Base-by-base conservation (phyloP, 495 filamentous ascomycete genomes). In the Patellaria atrata region DNA sequence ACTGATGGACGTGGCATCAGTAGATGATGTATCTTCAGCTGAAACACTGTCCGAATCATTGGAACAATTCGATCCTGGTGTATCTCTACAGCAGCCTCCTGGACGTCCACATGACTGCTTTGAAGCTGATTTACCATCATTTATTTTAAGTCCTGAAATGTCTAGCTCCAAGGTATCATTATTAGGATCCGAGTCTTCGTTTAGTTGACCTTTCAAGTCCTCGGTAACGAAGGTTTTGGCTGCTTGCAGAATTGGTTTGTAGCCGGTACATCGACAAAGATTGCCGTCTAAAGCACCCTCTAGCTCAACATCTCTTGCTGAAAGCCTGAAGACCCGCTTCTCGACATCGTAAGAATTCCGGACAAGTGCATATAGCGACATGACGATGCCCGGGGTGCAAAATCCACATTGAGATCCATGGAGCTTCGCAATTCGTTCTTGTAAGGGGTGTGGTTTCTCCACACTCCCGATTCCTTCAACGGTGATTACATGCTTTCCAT, bases 181-280 rank as follows among this genome's bases (percentile, higher is more conserved):
- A 13, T 1, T 5, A 5, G 14, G 33, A 12, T 33, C 29, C 6
- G 4, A 20, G 20, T 33, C 45, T 21, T 54, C 45, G 2, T 30
- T 33, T 23, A 62, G 39, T 9, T 48, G 42, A 0, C 51, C 62
- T 11, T 55, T 52, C 13, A 67, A 32, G 35, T 67, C 62, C 31
- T 65, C 58, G 10, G 43, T 52, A 0, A 66, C 47, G 33, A 73
- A 71, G 24, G 63, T 71, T 47, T 69, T 68, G 3, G 56, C 58
- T 2, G 54, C 58, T 18, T 62, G 45, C 7, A 62, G 28, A 28
- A 62, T 60, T 2, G 58, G 58, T 30, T 59, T 60, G 30, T 62
- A 62, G 0, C 58, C 58, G 2, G 58, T 62, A 35, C 58, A 62
- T 20, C 58, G 37, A 24, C 58, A 62, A 10, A 62, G 36, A 38